Conservation (phyloP, 441 rosid genomes). For the Populus tomentosa region DNA sequence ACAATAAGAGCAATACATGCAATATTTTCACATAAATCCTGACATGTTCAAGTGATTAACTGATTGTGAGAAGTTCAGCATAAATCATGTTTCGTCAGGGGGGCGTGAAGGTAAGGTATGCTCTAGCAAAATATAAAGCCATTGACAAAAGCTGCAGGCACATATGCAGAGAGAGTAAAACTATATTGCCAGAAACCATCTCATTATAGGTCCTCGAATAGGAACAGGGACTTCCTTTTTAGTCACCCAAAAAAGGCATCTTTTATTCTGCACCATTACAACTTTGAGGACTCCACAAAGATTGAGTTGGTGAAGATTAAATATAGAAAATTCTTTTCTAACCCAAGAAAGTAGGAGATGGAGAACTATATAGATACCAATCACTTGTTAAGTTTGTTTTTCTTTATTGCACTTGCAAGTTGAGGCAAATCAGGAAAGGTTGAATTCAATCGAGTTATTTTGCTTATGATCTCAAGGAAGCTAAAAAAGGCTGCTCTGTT, state of each 20-base stretch:
- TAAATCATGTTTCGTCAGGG: background rate
- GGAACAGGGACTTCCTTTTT: background rate
- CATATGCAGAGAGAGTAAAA: background rate
- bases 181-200: background rate
- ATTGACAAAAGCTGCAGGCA: background rate
- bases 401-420: background rate
- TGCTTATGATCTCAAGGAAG: background rate
- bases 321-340: background rate
- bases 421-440: background rate
- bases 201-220: background rate
- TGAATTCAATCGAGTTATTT: background rate
- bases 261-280: background rate
- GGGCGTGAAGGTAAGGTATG: background rate
- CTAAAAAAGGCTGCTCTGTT: background rate
- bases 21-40: background rate
- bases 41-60: background rate
- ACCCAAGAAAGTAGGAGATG: background rate
- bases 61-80: background rate
- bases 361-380: background rate
- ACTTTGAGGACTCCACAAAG: background rate
- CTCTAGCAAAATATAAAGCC: background rate
- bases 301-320: background rate
- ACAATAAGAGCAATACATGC: constrained; percentile 2
- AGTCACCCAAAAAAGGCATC: background rate
- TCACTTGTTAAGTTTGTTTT: background rate